A percentile compares a stretch with the other conserved stretches of the same genome.
Conservation (phyloP, 805 yeast species). For the Zygoascus flipseniorum region DNA sequence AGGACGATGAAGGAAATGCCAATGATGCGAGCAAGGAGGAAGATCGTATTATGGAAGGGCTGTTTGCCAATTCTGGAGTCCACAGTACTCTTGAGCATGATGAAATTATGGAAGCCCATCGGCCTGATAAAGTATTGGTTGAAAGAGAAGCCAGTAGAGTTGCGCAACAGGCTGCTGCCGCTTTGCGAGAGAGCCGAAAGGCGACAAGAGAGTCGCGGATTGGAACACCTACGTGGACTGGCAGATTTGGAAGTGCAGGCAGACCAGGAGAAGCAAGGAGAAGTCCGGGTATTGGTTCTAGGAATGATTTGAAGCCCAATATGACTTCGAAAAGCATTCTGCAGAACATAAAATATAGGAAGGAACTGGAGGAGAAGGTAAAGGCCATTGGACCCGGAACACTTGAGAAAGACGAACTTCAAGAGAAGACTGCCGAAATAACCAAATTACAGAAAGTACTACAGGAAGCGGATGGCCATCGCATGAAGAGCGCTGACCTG, state of each 20-base stretch:
- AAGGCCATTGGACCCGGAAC: neutral
- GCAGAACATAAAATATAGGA: conserved; percentile 38
- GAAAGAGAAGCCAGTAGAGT: conserved; percentile 56
- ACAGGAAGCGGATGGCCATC: conserved; percentile 27
- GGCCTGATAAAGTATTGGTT: conserved; percentile 45
- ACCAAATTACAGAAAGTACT: conserved; percentile 36
- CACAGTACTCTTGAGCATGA: conserved; percentile 77
- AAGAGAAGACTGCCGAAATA: conserved; percentile 21
- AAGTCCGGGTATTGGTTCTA: conserved; percentile 2
- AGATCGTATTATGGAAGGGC: conserved; percentile 60
- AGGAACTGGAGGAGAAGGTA: conserved; percentile 27
- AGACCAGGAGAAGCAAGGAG: conserved; percentile 18
- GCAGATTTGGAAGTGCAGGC: conserved; percentile 82
- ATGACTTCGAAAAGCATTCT: conserved; percentile 41
- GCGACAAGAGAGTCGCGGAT: conserved; percentile 40
- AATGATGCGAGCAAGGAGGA: conserved; percentile 31
- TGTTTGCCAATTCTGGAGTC: conserved; percentile 63
- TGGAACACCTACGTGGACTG: conserved; percentile 96
- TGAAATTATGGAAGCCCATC: conserved; percentile 49
- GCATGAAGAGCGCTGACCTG: conserved; percentile 45
- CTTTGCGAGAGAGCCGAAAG: conserved; percentile 50
- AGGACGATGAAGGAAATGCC: conserved; percentile 22
- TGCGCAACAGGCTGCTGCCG: conserved; percentile 54
- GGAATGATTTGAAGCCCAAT: conserved; percentile 2
- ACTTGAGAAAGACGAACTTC: conserved; percentile 5